Base-by-base conservation (phyloP, 2,329 filamentous ascomycete species). In the Metarhizium guizhouense region DNA sequence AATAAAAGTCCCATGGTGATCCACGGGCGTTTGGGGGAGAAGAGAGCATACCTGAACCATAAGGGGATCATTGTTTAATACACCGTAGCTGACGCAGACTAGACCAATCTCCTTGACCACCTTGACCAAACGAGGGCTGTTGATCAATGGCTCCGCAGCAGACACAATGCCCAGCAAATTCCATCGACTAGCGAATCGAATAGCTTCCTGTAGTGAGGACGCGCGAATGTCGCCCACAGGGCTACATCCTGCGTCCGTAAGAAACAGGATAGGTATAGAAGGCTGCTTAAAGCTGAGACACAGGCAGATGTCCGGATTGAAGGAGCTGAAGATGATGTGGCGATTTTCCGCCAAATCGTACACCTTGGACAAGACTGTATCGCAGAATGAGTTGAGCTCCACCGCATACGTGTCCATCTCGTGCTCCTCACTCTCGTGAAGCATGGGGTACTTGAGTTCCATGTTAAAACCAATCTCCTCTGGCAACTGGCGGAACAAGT, bases 371-470 rank as follows among this genome's bases (percentile, higher is more conserved):
- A 99, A 78, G 3, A 99, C 88, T 0, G 90, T 96, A 70, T 99
- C 94, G 67, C 95, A 93, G 70, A 97, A 99, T 1, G 87, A 90
- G 72, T 97, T 97, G 63, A 97, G 81, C 73, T 99, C 94, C 50
- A 97, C 89, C 0, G 90, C 92, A 67, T 96, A 96, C 3, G 89
- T 88, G 68, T 96, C 93, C 91, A 97, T 96, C 63, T 95, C 90
- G 62, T 96, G 88, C 69, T 95, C 89, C 70, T 96, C 90, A 57
- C 85, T 90, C 76, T 99, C 95, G 68, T 93, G 87, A 47, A 99
- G 82, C 92, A 97, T 97, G 5, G 94, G 94, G 68, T 99, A 99
- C 73, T 99, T 97, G 81, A 99, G 88, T 75, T 99, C 94, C 63
- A 99, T 95, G 72, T 99, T 97, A 80, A 99, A 99, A 14, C 94